Base-by-base conservation (phyloP, 768 basidiomycete species). In the Dacryopinax primogenitus region DNA sequence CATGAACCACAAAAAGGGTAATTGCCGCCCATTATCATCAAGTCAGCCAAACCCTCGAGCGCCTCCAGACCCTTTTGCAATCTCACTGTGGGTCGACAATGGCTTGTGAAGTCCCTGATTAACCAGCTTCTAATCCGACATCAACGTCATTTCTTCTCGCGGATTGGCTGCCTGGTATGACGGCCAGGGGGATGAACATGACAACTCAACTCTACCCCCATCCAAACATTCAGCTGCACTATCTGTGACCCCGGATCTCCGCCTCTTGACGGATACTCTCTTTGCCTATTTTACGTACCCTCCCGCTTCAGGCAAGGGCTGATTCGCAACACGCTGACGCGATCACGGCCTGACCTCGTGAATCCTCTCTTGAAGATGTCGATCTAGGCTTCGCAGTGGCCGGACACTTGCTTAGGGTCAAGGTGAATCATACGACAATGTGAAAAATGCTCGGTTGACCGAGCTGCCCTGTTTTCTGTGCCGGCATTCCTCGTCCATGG, bases 211-310 rank as follows among this genome's bases (percentile, higher is more conserved):
- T n/a, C n/a, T n/a, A n/a, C n/a, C n/a, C 23, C 30, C 51, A 44
- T 18, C 41, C 41, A 23, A 18, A 4, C 23, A 28, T 58, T 58
- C 51, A 58, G 51, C 4, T 3, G 51, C 51, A 28, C 9, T 28
- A 30, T 58, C 51, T 58, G 11, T 58, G 26, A 23, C 32, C 13
- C 32, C 51, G 9, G 51, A 58, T 58, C 51, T 58, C 51, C 51
- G 51, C 51, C 26, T 58, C 51, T 58, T 30, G 13, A 58, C 51
- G 51, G 51, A 58, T 58, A 23, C 51, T 58, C 51, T 3, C 18
- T 58, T 58, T 58, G 30, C 51, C 51, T 58, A 18, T 13, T 58
- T 58, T 58, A 58, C 51, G 51, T 58, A 58, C 51, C 15, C 51
- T 58, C 51, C 51, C 32, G 51, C 26, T 58, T 58, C 23, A 58